Conservation (phyloP, 139 green algal species). For the Micromonas commoda region DNA sequence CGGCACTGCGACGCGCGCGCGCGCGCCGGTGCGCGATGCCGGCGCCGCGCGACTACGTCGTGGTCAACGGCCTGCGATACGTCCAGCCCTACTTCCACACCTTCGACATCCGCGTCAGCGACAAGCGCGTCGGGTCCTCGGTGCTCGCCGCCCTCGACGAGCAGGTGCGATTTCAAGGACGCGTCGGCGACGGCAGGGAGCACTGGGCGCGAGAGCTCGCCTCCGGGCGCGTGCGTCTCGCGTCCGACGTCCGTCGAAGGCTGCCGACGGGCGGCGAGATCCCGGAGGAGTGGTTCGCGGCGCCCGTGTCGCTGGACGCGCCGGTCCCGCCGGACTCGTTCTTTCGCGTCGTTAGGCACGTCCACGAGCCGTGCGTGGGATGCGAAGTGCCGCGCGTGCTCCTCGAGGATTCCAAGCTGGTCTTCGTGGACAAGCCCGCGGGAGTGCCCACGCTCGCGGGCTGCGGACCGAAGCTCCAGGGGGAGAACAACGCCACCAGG, state of each 20-base stretch:
- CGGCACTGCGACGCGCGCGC: too few species aligned
- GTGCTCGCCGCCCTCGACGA: neutral
- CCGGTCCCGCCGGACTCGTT: neutral
- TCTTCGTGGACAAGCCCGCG: slow-evolving; percentile 10
- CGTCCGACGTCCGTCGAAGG: neutral
- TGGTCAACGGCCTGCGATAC: slow-evolving; percentile 15
- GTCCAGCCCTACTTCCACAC: neutral
- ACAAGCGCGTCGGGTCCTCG: neutral
- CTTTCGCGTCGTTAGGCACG: neutral
- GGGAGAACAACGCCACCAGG: slow-evolving; percentile 1
- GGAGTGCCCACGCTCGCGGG: neutral
- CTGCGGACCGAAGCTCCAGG: neutral
- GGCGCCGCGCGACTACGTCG: neutral
- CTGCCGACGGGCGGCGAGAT: neutral
- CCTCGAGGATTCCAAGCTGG: neutral
- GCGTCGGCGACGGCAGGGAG: neutral
- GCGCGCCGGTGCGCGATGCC: too few species aligned
- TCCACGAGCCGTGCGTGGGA: neutral
- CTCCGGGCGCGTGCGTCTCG: neutral
- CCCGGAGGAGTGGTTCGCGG: neutral
- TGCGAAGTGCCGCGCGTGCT: neutral
- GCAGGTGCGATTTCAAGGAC: neutral
- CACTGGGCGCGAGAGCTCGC: neutral
- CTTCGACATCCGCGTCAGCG: neutral
- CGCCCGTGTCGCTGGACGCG: neutral